Base-by-base conservation (phyloP, 1,139 yeast genomes). In the Meyerozyma athensensis region DNA sequence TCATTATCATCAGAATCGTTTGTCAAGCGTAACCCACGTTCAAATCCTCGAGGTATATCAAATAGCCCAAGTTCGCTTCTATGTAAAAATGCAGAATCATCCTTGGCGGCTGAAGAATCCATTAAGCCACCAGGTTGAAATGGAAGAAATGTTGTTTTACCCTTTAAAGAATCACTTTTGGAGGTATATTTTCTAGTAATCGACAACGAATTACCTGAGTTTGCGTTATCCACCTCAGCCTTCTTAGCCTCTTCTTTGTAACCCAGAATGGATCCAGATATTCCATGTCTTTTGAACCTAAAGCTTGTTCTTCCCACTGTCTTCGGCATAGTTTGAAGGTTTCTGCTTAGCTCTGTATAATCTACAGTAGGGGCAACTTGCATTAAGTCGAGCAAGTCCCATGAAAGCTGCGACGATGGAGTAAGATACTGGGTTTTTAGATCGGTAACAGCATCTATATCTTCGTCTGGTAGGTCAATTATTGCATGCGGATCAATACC, bases 91-190 rank as follows among this genome's bases (percentile, higher is more conserved):
- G 65, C 61, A 0, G 72, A 56, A 38, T 61, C 56, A 30, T 61
- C 65, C 12, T 57, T 60, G 3, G 56, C 47, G 12, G 56, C 53
- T 10, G 52, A 45, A 35, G 56, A 61, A 28, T 63, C 64, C 45
- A 79, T 60, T 13, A 86, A 57, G 2, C 97, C 97, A 47, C 98
- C 97, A 0, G 98, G 98, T 38, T 85, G 82, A 56, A 94, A 92
- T 0, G 99, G 98, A 51, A 92, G 63, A 52, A 76, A 86, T 17
- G 81, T 75, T 0, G 95, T 74, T 6, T 79, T 71, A 0, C 97
- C 97, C 35, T 74, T 67, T 2, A 86, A 64, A 3, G 81, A 65
- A 37, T 80, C 84, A 19, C 72, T 67, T 46, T 78, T 79, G 3
- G 83, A 70, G 6, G 81, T 77, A 46, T 81, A 77, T 42, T 80